These are phyloP conservation scores for Aspergillus fischeri DNA, from an alignment of 2,329 filamentous ascomycete genomes.

Conservation along the genomic window DNA sequence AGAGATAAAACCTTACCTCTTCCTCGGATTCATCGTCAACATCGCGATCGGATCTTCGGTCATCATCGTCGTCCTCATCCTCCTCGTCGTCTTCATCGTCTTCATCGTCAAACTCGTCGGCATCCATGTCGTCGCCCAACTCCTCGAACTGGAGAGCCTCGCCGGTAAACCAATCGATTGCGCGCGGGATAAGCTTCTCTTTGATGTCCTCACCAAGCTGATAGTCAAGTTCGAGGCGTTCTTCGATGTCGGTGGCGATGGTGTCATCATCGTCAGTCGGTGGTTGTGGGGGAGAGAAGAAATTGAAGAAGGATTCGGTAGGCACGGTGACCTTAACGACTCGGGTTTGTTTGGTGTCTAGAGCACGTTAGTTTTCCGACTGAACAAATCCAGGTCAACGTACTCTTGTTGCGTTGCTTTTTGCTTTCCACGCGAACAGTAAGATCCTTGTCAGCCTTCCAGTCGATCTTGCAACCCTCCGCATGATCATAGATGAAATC, in stretches of 20 bases:
- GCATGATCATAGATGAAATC: constrained; percentile 99
- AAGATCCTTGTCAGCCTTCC: constrained; percentile 88
- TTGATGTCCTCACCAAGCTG: constrained; percentile 99
- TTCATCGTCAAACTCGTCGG: constrained; percentile 81
- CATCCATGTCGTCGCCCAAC: constrained; percentile 77
- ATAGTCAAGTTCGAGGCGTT: constrained; percentile 96
- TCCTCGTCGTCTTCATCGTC: constrained; percentile 89
- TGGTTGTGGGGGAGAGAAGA: constrained; percentile 92
- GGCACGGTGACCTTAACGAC: constrained; percentile 99
- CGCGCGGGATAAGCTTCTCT: constrained; percentile 97
- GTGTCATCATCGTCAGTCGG: constrained; percentile 67
- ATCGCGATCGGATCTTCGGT: constrained; percentile 59
- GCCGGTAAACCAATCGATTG: constrained; percentile 99
- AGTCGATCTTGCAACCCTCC: constrained; percentile 96
- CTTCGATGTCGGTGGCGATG: constrained; percentile 85
- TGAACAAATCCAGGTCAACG: constrained; percentile 30
- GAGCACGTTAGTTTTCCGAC: constrained; percentile 9
- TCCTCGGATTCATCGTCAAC: constrained; percentile 63
- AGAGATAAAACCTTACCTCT: constrained; percentile 38
- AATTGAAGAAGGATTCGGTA: constrained; percentile 98
- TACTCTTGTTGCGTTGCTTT: constrained; percentile 99
- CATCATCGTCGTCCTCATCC: constrained; percentile 82
- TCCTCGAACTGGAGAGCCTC: constrained; percentile 97
- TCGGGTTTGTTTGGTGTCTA: constrained; percentile 98
- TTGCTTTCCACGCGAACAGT: constrained; percentile 96